phyloP scores from a whole-genome alignment of 2,329 filamentous ascomycete species.

The Fusarium pilosicola region DNA sequence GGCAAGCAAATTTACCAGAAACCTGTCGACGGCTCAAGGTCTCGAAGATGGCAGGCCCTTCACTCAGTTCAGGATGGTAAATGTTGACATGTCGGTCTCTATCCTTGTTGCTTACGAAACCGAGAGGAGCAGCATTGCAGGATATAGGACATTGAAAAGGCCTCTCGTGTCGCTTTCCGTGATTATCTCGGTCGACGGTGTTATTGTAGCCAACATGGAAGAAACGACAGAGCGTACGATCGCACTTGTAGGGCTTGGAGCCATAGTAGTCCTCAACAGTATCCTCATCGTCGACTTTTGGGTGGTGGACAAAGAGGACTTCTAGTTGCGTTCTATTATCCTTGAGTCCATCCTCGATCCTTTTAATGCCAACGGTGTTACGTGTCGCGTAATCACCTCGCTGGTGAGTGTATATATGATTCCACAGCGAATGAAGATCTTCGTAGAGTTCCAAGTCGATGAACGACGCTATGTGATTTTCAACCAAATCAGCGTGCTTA shows the following conservation, averaged over 20 bases:
- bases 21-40: not conserved
- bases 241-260: not conserved
- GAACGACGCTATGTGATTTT: rapidly evolving
- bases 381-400: not conserved
- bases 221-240: not conserved
- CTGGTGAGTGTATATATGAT: constrained; percentile 13
- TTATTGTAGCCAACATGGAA: constrained; percentile 2
- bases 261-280: not conserved
- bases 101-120: not conserved
- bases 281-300: not conserved
- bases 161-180: constrained; percentile 1
- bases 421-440: not conserved
- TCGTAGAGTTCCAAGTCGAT: rapidly evolving
- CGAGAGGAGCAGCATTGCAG: not conserved
- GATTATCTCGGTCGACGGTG: not conserved
- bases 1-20: not conserved
- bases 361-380: not conserved
- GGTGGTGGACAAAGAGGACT: not conserved
- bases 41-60: not conserved
- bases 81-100: not conserved
- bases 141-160: not conserved
- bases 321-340: not conserved
- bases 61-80: not conserved
- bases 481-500: not conserved
- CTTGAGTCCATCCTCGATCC: not conserved